A percentile compares a stretch with the other conserved stretches of the same genome.
phyloP scores from a whole-genome alignment of 371 early-diverging fungal species.

The Mucor racemosus region DNA sequence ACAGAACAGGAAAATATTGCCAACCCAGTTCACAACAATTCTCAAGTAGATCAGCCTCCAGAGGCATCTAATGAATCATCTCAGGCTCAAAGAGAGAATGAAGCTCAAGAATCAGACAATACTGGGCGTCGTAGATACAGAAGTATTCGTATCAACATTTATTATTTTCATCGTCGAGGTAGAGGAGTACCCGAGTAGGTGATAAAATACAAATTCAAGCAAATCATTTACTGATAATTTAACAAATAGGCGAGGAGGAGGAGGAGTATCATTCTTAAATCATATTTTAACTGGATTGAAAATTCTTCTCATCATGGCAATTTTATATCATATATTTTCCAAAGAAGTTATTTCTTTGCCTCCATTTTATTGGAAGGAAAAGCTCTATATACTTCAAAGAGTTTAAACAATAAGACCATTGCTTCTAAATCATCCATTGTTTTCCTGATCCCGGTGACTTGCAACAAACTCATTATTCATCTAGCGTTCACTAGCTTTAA shows the following conservation, averaged over 20 bases:
- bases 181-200: too few species aligned
- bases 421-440: not conserved
- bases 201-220: too few species aligned
- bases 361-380: not conserved
- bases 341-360: not conserved
- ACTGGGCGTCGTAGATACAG: not conserved
- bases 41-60: not conserved
- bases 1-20: too few species aligned
- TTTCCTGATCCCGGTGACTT: not conserved
- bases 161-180: too few species aligned
- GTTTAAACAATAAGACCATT: not conserved
- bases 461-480: not conserved
- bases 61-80: not conserved
- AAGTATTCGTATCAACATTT: not conserved
- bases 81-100: not conserved
- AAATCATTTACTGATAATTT: too few species aligned
- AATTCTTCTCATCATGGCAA: not conserved
- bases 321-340: not conserved
- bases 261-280: not conserved
- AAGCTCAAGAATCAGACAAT: not conserved
- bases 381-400: not conserved
- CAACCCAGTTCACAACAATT: too few species aligned
- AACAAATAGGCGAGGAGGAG: too few species aligned
- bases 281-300: not conserved
- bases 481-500: not conserved